A percentile compares a stretch with the other conserved stretches of the same genome.
phyloP scores from a whole-genome alignment of 495 filamentous ascomycete species.

The Annulohypoxylon moriforme region DNA sequence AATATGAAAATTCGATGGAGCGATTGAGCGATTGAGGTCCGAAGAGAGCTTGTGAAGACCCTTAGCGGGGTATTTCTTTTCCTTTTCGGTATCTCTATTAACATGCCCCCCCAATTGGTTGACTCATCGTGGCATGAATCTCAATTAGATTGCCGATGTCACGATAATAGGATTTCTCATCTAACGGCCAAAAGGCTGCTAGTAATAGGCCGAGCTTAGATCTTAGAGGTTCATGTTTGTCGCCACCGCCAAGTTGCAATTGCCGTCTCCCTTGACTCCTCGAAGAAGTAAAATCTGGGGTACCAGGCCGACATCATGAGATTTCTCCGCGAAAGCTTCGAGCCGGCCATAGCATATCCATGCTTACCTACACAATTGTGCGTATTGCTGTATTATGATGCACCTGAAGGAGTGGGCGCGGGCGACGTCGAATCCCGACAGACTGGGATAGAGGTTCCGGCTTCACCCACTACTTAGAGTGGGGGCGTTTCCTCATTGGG shows the following conservation, averaged over 20 bases:
- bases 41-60: neutral
- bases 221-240: constrained; percentile 7
- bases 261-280: constrained; percentile 25
- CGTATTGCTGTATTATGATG: constrained; percentile 27
- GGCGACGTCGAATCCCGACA: constrained; percentile 33
- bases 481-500: constrained; percentile 32
- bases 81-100: neutral
- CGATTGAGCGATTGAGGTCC: constrained; percentile 10
- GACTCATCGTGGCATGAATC: constrained; percentile 23
- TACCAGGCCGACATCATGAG: constrained; percentile 31
- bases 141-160: constrained; percentile 28
- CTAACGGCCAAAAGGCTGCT: neutral
- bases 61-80: neutral
- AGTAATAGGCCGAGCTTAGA: neutral
- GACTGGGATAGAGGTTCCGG: constrained; percentile 43
- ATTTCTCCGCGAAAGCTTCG: constrained; percentile 34
- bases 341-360: neutral
- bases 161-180: constrained; percentile 1
- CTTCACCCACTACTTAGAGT: constrained; percentile 35
- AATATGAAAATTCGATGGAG: neutral
- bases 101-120: neutral
- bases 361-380: constrained; percentile 6
- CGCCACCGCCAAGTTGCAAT: constrained; percentile 40
- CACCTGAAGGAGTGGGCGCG: constrained; percentile 9
- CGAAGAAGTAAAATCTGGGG: constrained; percentile 27